Evolutionary conservation across 805 yeast species (phyloP).

Genomic region (Metschnikowia amazonensis): DNA sequence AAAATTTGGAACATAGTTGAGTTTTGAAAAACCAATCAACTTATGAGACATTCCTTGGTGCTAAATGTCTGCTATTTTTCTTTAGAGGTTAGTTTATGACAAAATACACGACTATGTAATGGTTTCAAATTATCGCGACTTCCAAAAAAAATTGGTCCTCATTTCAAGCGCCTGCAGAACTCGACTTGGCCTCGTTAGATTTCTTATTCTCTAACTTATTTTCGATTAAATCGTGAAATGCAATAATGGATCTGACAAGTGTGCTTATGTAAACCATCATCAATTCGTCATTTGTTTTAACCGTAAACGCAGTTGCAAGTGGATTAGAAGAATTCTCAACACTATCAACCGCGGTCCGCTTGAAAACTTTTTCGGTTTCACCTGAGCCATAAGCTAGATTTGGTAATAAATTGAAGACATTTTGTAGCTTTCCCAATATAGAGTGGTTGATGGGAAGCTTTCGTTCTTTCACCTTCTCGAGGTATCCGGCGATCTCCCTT

Average conservation of each 20-base stretch:
- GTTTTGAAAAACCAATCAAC: conserved; percentile 19
- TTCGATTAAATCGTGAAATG: conserved; percentile 94
- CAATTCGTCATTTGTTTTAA: conserved; percentile 92
- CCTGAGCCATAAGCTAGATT: conserved; percentile 46
- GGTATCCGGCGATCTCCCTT: conserved; percentile 69
- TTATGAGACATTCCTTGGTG: conserved; percentile 18
- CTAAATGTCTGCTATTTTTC: not conserved
- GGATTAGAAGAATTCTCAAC: conserved; percentile 39
- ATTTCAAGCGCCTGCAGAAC: conserved; percentile 5
- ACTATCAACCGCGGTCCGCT: conserved; percentile 8
- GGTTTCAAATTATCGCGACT: conserved; percentile 1
- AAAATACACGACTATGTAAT: conserved; percentile 13
- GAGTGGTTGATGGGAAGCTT: conserved; percentile 84
- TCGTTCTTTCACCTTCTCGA: conserved; percentile 66
- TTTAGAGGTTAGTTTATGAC: conserved; percentile 3
- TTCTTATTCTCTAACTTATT: conserved; percentile 80
- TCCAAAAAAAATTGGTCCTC: not conserved
- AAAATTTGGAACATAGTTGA: conserved; percentile 23
- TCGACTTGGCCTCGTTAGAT: conserved; percentile 25
- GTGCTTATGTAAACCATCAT: conserved; percentile 91
- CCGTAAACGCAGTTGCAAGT: conserved; percentile 75
- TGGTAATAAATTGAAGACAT: conserved; percentile 89
- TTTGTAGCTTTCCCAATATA: conserved; percentile 89
- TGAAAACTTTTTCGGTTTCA: conserved; percentile 10
- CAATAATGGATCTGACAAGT: conserved; percentile 88